These are phyloP conservation scores for Acanthamoeba divionensis DNA, from an alignment of 208 protist genomes.

Conservation along the genomic window DNA sequence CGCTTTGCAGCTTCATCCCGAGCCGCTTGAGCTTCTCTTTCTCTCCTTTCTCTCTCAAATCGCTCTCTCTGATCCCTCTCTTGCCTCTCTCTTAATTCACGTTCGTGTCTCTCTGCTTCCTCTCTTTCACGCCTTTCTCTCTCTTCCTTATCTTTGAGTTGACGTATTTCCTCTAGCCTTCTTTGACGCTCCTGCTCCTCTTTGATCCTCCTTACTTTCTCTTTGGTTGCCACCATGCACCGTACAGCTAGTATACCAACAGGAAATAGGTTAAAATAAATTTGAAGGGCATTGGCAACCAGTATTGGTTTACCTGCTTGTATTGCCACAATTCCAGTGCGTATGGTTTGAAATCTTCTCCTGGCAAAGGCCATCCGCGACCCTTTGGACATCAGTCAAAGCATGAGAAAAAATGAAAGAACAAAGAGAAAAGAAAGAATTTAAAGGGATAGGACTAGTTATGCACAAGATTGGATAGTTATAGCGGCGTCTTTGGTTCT, in stretches of 20 bases:
- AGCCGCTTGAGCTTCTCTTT: not conserved
- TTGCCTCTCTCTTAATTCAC: constrained; percentile 31
- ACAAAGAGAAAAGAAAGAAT: not conserved
- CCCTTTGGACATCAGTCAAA: not conserved
- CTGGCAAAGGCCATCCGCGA: constrained; percentile 11
- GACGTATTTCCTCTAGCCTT: constrained; percentile 2
- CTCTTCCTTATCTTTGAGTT: constrained; percentile 42
- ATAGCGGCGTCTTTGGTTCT: not conserved
- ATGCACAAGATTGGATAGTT: constrained; percentile 24
- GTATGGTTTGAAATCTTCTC: not conserved
- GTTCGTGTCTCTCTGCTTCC: constrained; percentile 21
- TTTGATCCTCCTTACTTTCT: not conserved
- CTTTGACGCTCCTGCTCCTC: constrained; percentile 32
- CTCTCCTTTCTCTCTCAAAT: not conserved
- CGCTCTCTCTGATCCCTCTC: not conserved
- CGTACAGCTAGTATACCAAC: not conserved
- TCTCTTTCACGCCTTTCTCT: constrained; percentile 31
- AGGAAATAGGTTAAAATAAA: not conserved
- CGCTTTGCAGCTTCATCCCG: constrained; percentile 7
- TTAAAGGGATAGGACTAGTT: no score
- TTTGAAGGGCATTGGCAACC: not conserved
- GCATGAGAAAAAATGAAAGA: not conserved
- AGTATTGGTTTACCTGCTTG: not conserved
- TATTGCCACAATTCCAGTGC: not conserved
- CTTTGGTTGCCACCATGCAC: constrained; percentile 33